Base-by-base conservation (phyloP, 768 basidiomycete species). In the Tricholoma saponaceum region DNA sequence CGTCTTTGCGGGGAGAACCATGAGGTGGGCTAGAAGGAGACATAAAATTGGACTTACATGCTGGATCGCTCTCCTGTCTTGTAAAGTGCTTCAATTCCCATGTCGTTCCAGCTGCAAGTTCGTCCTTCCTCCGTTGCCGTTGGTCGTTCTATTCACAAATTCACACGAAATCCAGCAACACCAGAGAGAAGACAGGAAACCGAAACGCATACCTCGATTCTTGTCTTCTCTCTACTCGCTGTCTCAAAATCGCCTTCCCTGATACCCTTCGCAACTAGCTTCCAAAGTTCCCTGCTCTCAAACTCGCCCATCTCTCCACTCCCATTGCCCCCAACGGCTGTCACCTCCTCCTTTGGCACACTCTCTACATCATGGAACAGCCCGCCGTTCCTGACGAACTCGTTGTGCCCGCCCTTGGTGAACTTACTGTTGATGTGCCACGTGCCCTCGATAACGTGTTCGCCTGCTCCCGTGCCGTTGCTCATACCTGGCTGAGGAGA, bases 261-360 rank as follows among this genome's bases (percentile, higher is more conserved):
- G 58, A 98, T 98, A 13, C 96, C 96, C 69, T 89, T 90, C 20
- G 95, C 87, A 22, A 98, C 96, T 49, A 81, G 77, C 60, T 76
- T 71, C 96, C 96, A 98, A 58, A 97, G 75, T 64, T 79, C 79
- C 64, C 96, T 78, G 58, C 87, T 94, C 78, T 99, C 96, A 77
- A 84, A 94, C 64, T 89, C 86, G n/a, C 80, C 81, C 74, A 89
- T 86, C 58, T 79, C 76, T 20, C 78, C 79, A 60, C 81, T 80
- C 39, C 73, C 72, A 56, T 83, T 81, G 5, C 88, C 68, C 0
- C 82, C 74, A n/a, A 73, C 69, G 16, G 89, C 85, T 0, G 70
- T 80, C 2, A 94, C 85, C 69, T 92, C 90, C 67, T 89, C 86
- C 76, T 92, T 92, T 14, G 81, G 78, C 8, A 76, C 60, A 12